phyloP scores from a whole-genome alignment of 2,329 filamentous ascomycete species.

The Purpureocillium takamizusanense region DNA sequence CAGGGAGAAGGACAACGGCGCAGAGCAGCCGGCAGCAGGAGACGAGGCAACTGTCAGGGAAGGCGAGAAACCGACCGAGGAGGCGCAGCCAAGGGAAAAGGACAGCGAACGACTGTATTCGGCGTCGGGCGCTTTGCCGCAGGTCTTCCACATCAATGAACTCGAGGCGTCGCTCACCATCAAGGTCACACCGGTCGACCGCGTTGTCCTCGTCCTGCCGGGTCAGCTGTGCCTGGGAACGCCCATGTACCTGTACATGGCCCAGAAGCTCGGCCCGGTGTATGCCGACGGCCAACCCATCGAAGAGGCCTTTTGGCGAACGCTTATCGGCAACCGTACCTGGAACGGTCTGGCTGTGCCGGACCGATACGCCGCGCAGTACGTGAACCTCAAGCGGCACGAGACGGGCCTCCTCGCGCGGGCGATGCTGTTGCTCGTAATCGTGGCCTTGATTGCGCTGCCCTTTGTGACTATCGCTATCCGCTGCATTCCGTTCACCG shows the following conservation, averaged over 20 bases:
- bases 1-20: neutral
- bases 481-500: slow-evolving; percentile 3
- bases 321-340: slow-evolving; percentile 5
- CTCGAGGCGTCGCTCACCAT: neutral
- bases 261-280: slow-evolving; percentile 1
- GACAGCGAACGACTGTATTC: neutral
- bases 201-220: slow-evolving; percentile 1
- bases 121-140: neutral
- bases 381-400: slow-evolving; percentile 4
- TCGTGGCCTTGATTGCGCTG: neutral
- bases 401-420: slow-evolving; percentile 1
- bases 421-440: neutral
- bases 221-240: slow-evolving; percentile 3
- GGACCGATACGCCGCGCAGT: slow-evolving; percentile 3
- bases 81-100: neutral
- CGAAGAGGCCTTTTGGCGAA: slow-evolving; percentile 6
- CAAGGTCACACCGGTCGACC: neutral
- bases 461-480: slow-evolving; percentile 1
- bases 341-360: slow-evolving; percentile 2
- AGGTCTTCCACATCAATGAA: neutral
- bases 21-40: no score
- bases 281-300: slow-evolving; percentile 5
- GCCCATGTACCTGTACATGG: slow-evolving; percentile 2
- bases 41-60: no score
- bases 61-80: no score